Evolutionary conservation across 1,139 yeast genomes (phyloP).

Genomic region (Zygoascus meyerae): DNA sequence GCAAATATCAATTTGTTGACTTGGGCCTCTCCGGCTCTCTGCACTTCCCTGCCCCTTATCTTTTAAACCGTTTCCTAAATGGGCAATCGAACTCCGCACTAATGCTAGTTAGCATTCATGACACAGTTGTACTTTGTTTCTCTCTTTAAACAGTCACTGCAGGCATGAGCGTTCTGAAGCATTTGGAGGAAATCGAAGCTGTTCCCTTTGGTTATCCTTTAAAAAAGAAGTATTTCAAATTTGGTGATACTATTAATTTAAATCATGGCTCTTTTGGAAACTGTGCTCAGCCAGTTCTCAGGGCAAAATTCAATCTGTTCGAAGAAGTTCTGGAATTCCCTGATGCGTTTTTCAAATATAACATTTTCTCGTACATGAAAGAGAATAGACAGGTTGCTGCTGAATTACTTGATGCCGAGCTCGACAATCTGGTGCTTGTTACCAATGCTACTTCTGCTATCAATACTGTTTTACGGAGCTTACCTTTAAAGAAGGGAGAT

Average conservation of each 20-base stretch:
- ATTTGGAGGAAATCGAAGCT: constrained; percentile 2
- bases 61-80: not conserved
- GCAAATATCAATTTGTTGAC: too few species aligned
- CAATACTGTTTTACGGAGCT: constrained; percentile 53
- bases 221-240: constrained; percentile 43
- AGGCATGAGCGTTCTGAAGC: constrained; percentile 1
- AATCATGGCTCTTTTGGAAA: constrained; percentile 28
- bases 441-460: constrained; percentile 59
- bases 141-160: not conserved
- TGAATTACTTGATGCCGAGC: constrained; percentile 41
- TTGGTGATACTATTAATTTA: constrained; percentile 20
- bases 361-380: constrained; percentile 34
- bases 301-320: constrained; percentile 15
- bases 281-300: constrained; percentile 20
- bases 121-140: not conserved
- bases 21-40: too few species aligned
- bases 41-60: not conserved
- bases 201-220: constrained; percentile 47
- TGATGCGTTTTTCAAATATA: constrained; percentile 16
- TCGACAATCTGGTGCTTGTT: constrained; percentile 43
- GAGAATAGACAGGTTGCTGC: constrained; percentile 36
- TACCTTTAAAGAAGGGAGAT: constrained; percentile 51
- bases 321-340: constrained; percentile 15
- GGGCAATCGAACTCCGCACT: too few species aligned
- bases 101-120: not conserved